A percentile compares a stretch with the other conserved stretches of the same genome.
Conservation (phyloP, 192 early-diverging fungal species). For the Coemansia sp. region DNA sequence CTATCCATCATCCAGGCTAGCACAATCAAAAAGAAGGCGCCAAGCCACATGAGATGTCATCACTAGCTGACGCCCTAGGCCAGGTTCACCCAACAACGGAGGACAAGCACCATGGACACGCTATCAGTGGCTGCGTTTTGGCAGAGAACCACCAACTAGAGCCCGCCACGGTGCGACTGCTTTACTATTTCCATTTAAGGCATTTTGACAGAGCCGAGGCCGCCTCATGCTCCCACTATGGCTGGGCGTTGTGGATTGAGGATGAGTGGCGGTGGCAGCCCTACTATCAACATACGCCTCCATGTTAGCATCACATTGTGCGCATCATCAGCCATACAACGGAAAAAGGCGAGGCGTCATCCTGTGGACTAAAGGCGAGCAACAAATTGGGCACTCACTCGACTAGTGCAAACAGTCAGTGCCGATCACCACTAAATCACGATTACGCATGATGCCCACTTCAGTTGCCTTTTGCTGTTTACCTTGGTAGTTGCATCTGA, state of each 20-base stretch:
- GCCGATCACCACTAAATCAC: too few species aligned
- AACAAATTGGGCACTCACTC: not conserved
- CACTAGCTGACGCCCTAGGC: not conserved
- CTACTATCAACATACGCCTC: conserved; percentile 2
- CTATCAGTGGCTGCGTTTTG: not conserved
- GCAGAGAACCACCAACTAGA: not conserved
- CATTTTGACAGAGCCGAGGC: not conserved
- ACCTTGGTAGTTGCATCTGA: not conserved
- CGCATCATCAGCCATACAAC: not conserved
- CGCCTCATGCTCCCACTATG: not conserved
- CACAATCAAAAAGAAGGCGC: not conserved
- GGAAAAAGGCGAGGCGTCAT: not conserved
- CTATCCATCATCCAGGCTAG: not conserved
- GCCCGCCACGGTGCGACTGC: not conserved
- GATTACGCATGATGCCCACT: too few species aligned
- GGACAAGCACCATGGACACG: not conserved
- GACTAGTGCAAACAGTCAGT: too few species aligned
- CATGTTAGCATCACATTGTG: not conserved
- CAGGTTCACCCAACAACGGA: not conserved
- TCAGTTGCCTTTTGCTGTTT: not conserved
- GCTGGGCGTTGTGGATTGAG: not conserved
- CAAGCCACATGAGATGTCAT: not conserved
- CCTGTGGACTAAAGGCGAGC: too few species aligned
- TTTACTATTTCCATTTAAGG: not conserved
- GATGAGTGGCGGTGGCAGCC: conserved; percentile 3